Evolutionary conservation across 495 filamentous ascomycete genomes (phyloP).

Genomic region (Ascodesmis nigricans): DNA sequence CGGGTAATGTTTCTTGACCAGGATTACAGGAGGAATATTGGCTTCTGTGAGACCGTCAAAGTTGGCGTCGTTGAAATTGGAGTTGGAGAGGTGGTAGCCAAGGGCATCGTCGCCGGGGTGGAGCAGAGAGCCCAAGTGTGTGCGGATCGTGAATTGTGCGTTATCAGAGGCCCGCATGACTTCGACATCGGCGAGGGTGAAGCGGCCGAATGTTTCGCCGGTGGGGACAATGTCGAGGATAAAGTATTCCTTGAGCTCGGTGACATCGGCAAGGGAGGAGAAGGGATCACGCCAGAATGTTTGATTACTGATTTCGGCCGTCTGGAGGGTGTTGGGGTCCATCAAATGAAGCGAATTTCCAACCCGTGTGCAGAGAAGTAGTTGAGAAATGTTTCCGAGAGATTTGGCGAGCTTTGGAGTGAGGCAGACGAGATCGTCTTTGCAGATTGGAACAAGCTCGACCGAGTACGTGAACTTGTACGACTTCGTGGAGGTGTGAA

Average conservation of each 20-base stretch:
- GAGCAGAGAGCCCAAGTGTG: conserved; percentile 71
- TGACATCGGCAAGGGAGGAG: conserved; percentile 54
- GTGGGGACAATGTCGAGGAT: conserved; percentile 81
- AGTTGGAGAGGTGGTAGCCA: conserved; percentile 68
- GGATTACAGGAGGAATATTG: conserved; percentile 70
- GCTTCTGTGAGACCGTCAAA: conserved; percentile 59
- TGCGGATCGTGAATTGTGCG: conserved; percentile 63
- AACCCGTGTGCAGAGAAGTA: conserved; percentile 67
- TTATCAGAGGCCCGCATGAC: conserved; percentile 74
- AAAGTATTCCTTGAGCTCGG: conserved; percentile 75
- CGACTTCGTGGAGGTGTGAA: conserved; percentile 65
- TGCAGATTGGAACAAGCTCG: conserved; percentile 79
- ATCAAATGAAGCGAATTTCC: conserved; percentile 75
- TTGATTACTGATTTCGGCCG: conserved; percentile 54
- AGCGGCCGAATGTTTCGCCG: conserved; percentile 55
- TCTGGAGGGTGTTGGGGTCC: conserved; percentile 79
- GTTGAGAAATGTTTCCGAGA: conserved; percentile 64
- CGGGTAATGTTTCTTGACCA: conserved; percentile 90
- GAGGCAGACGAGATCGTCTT: conserved; percentile 86
- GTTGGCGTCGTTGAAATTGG: conserved; percentile 74
- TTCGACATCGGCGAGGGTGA: conserved; percentile 60
- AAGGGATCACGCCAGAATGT: conserved; percentile 84
- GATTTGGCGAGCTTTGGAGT: conserved; percentile 68
- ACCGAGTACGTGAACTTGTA: conserved; percentile 84
- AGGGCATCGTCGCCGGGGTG: conserved; percentile 79